Evolutionary conservation across 305 asterid genomes (phyloP).

Genomic region (Andrographis paniculata): DNA sequence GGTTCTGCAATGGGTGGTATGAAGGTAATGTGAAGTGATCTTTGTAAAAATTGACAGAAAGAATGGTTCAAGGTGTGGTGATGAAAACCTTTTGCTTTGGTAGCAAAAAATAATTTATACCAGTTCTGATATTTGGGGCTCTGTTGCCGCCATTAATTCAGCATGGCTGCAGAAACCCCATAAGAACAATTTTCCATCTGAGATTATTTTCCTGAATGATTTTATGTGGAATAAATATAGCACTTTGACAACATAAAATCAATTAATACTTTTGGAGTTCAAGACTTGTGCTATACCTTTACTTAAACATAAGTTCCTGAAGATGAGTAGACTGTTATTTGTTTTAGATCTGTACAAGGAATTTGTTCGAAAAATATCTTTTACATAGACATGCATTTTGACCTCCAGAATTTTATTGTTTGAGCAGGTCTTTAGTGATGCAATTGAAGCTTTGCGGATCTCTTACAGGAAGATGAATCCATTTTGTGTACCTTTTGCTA

Average conservation of each 20-base stretch:
- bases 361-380: conserved; percentile 8
- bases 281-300: not conserved
- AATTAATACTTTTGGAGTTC: not conserved
- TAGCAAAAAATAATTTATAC: too few species aligned
- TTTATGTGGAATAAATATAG: conserved; percentile 6
- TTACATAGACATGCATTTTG: conserved; percentile 38
- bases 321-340: not conserved
- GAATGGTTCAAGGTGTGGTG: not conserved
- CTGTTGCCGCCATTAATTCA: conserved; percentile 10
- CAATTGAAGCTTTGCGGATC: conserved; percentile 77
- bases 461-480: conserved; percentile 97
- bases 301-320: not conserved
- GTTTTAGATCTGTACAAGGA: not conserved
- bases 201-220: conserved; percentile 1
- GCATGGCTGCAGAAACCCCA: conserved; percentile 1
- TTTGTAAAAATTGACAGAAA: conserved; percentile 5
- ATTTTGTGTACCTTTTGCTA: conserved; percentile 87
- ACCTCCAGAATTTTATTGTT: conserved; percentile 39
- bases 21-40: conserved; percentile 45
- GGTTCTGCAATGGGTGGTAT: conserved; percentile 97
- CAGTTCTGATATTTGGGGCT: conserved; percentile 1
- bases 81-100: conserved; percentile 8
- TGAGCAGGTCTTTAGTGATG: conserved; percentile 77
- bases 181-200: conserved; percentile 3
- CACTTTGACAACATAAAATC: conserved; percentile 4